Evolutionary conservation across 805 yeast genomes (phyloP), one percentile per base, ranked within the genome.

Genomic region (Hanseniaspora opuntiae): DNA sequence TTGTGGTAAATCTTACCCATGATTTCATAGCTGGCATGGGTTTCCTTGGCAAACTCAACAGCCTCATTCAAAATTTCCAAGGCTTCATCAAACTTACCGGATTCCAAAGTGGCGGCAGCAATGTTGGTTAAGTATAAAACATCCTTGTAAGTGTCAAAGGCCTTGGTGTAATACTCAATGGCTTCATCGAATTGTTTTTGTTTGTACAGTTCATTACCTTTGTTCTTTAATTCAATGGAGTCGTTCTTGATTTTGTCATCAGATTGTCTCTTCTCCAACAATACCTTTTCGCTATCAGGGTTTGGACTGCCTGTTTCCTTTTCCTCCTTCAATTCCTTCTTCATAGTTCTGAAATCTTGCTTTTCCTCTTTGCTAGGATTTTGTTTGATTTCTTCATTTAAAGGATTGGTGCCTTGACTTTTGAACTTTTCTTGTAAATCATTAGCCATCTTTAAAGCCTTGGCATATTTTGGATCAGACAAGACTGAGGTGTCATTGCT

Each of bases 51-150:
- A 66, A 85, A 81, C 41, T 86, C 96, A 58, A 90, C 77, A 25
- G 98, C 97, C 48, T 70, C 69, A 60, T 78, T 71, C 67, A 96
- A 83, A 4, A 97, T 86, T 56, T 74, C 70, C 59, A 93, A 85
- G 40, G 96, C 89, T 11, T 81, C 70, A 55, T 88, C 96, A 63
- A 77, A 85, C 63, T 88, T 96, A 57, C 93, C 96, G 68, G 89
- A 87, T 71, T 93, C 99, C 64, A 70, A 93, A 70, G 93, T 96
- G 35, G 98, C 99, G 55, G 99, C 97, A 39, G 98, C 93, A 63
- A 94, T 81, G 75, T 93, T 93, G 74, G 94, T 93, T 66, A 93
- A 75, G 66, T 84, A 93, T 0, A 97, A 90, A 63, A 90, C 86
- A 65, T 93, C 97, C 63, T 81, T 76, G 70, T 74, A 69, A 20